Percentiles rank a stretch among this genome's conserved stretches.
phyloP scores from a whole-genome alignment of 371 early-diverging fungal genomes.

The Homolaphlyctis polyrhiza region DNA sequence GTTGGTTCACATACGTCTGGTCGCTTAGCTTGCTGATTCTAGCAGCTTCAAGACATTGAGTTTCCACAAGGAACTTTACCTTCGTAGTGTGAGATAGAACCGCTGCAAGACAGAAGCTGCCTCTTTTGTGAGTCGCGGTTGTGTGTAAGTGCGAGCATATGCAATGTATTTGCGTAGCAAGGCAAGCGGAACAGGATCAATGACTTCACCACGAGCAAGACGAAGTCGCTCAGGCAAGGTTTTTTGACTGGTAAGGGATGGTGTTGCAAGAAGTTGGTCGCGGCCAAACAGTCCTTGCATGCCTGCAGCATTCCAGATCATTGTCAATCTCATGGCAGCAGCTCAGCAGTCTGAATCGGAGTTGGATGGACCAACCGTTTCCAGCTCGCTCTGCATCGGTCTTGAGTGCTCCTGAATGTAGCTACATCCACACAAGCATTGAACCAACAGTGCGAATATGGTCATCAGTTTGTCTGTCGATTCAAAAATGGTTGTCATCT shows the following conservation, averaged over 20 bases:
- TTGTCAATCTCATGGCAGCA: too few relatives aligned
- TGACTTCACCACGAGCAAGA: constrained; percentile 37
- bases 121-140: constrained; percentile 55
- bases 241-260: background rate
- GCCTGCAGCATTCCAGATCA: too few relatives aligned
- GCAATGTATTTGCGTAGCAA: constrained; percentile 73
- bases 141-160: constrained; percentile 70
- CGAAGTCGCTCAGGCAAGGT: constrained; percentile 32
- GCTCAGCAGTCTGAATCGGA: background rate
- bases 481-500: too few relatives aligned
- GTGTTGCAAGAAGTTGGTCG: too few relatives aligned
- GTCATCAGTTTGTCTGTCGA: background rate
- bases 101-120: constrained; percentile 55
- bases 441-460: background rate
- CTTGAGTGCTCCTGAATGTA: constrained; percentile 1
- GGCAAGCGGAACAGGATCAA: constrained; percentile 50
- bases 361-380: background rate
- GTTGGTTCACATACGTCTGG: too few relatives aligned
- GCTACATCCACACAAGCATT: background rate
- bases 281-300: too few relatives aligned
- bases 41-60: too few relatives aligned
- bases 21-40: too few relatives aligned
- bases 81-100: constrained; percentile 70
- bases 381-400: background rate
- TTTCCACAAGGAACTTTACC: too few relatives aligned